Conservation (phyloP, 352 stramenopile genomes). For the Phytophthora colocasiae region DNA sequence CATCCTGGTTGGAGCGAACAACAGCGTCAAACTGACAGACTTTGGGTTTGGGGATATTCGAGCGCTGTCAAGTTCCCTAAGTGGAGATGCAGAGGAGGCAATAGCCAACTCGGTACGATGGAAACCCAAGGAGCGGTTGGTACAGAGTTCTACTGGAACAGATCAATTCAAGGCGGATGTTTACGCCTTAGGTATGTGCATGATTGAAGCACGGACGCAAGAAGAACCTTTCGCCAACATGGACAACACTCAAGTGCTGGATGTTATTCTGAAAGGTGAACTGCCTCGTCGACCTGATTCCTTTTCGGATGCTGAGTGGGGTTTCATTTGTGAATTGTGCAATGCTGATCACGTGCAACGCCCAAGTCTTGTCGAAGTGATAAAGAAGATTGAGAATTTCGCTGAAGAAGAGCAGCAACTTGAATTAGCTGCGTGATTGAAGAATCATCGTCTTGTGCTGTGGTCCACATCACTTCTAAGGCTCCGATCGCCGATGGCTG, state of each 20-base stretch:
- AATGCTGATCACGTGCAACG: constrained; percentile 14
- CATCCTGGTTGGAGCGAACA: constrained; percentile 52
- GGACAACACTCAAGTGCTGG: constrained; percentile 9
- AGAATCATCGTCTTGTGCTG: not conserved
- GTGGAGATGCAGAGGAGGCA: not conserved
- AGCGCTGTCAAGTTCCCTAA: constrained; percentile 16
- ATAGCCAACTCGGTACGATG: constrained; percentile 21
- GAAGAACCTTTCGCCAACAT: constrained; percentile 11
- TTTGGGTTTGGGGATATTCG: constrained; percentile 35
- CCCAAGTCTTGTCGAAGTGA: constrained; percentile 10
- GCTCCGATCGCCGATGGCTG: not conserved
- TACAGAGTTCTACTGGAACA: not conserved
- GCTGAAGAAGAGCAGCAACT: constrained; percentile 10
- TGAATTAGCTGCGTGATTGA: not conserved
- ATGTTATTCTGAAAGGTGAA: constrained; percentile 9
- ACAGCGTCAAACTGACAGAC: constrained; percentile 39
- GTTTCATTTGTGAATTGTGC: constrained; percentile 15
- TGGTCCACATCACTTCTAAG: constrained; percentile 18
- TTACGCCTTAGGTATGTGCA: constrained; percentile 42
- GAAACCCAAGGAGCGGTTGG: constrained; percentile 39
- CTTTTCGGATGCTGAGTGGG: constrained; percentile 17
- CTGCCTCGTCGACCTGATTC: constrained; percentile 10
- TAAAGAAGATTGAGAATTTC: constrained; percentile 17
- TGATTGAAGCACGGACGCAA: constrained; percentile 35
- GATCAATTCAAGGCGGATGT: constrained; percentile 21